Evolutionary conservation across 805 yeast species (phyloP).

Genomic region (Candida mattraensis): DNA sequence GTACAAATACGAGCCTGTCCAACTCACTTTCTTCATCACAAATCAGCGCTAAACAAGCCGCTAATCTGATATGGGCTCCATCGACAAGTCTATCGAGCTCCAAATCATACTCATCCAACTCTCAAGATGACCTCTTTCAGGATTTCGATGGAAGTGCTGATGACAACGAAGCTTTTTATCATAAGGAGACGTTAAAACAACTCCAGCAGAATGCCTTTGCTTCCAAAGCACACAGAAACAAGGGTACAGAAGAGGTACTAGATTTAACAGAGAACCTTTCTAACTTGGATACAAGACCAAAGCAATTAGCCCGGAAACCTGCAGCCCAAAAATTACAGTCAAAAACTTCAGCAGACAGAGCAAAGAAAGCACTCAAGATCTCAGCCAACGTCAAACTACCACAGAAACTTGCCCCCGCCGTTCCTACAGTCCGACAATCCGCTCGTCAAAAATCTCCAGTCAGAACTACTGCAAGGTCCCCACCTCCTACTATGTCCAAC

Average conservation of each 20-base stretch:
- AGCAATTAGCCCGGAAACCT: constrained; percentile 3
- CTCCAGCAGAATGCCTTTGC: constrained; percentile 26
- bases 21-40: constrained; percentile 10
- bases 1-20: constrained; percentile 1
- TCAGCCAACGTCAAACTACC: constrained; percentile 34
- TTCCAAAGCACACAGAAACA: constrained; percentile 20
- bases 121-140: constrained; percentile 24
- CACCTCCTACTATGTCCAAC: constrained; percentile 11
- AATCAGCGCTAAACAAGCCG: constrained; percentile 35
- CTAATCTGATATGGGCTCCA: constrained; percentile 39
- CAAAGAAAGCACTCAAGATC: constrained; percentile 33
- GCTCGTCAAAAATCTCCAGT: constrained; percentile 15
- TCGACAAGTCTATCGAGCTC: constrained; percentile 28
- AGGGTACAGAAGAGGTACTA: constrained; percentile 17
- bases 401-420: constrained; percentile 16
- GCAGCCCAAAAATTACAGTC: constrained; percentile 12
- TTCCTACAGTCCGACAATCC: constrained; percentile 7
- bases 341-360: constrained; percentile 30
- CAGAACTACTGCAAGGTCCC: constrained; percentile 11
- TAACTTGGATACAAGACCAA: constrained; percentile 17
- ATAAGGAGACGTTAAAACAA: constrained; percentile 29
- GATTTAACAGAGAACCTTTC: constrained; percentile 14
- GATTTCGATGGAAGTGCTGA: constrained; percentile 28
- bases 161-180: constrained; percentile 22
- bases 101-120: constrained; percentile 27